Evolutionary conservation across 2,329 filamentous ascomycete species (phyloP).

Genomic region (Talaromyces sp.): DNA sequence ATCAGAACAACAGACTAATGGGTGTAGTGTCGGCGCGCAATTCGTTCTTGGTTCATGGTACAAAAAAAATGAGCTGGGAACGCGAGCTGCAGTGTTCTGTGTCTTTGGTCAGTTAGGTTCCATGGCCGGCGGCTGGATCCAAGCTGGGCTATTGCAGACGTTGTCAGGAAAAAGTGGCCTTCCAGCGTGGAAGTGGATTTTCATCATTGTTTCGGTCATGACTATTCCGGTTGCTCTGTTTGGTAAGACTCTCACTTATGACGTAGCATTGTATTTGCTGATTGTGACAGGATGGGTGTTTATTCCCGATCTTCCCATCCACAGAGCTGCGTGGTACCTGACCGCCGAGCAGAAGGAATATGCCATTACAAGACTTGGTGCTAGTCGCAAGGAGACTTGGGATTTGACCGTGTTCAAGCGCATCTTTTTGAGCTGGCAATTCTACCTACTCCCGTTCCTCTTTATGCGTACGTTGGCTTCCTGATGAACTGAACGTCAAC

Average conservation of each 20-base stretch:
- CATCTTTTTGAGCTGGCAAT: slow-evolving; percentile 45
- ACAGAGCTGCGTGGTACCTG: slow-evolving; percentile 43
- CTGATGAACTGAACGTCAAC: not conserved
- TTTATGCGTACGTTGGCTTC: slow-evolving; percentile 40
- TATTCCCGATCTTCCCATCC: slow-evolving; percentile 44
- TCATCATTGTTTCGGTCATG: slow-evolving; percentile 47
- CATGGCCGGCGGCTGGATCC: slow-evolving; percentile 43
- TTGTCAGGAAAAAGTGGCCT: slow-evolving; percentile 40
- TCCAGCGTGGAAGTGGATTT: slow-evolving; percentile 50
- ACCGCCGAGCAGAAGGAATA: slow-evolving; percentile 32
- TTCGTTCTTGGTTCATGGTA: slow-evolving; percentile 70
- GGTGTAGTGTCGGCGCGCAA: slow-evolving; percentile 51
- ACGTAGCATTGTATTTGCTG: not conserved
- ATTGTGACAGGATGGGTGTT: slow-evolving; percentile 41
- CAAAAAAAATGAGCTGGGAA: slow-evolving; percentile 37
- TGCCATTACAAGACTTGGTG: slow-evolving; percentile 37
- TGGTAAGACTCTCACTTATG: slow-evolving; percentile 57
- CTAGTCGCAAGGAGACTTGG: slow-evolving; percentile 28
- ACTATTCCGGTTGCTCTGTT: slow-evolving; percentile 44
- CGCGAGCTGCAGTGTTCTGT: slow-evolving; percentile 38
- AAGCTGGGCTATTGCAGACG: slow-evolving; percentile 31
- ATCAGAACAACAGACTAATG: not conserved
- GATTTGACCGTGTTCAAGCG: slow-evolving; percentile 32
- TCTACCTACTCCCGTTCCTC: slow-evolving; percentile 45
- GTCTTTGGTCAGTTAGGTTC: slow-evolving; percentile 43